Conservation (phyloP, 768 basidiomycete species). For the Russula griseocarnosa region DNA sequence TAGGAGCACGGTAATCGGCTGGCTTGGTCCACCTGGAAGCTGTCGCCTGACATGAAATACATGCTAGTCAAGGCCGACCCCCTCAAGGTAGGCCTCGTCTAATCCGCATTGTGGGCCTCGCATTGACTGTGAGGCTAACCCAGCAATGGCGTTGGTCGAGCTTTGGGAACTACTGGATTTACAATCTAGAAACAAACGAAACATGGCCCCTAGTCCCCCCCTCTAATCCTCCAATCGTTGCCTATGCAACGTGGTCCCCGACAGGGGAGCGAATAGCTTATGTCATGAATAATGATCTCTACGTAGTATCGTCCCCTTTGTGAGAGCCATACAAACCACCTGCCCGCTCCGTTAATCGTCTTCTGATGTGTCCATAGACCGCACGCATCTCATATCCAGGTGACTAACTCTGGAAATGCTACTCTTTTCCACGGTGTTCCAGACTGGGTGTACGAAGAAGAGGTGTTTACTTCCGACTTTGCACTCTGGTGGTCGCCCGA, state of each 20-base stretch:
- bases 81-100: constrained; percentile 51
- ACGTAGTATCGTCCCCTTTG: constrained; percentile 66
- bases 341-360: constrained; percentile 4
- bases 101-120: constrained; percentile 25
- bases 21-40: constrained; percentile 60
- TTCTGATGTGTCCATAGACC: constrained; percentile 32
- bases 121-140: constrained; percentile 9
- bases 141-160: constrained; percentile 95
- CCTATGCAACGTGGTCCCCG: constrained; percentile 87
- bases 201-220: constrained; percentile 73
- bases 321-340: constrained; percentile 36
- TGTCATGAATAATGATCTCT: constrained; percentile 86
- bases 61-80: constrained; percentile 75
- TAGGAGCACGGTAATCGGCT: constrained; percentile 57
- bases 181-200: constrained; percentile 61
- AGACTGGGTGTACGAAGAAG: constrained; percentile 98
- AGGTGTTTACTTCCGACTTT: constrained; percentile 67
- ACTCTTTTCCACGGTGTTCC: constrained; percentile 92
- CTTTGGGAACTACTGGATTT: constrained; percentile 91
- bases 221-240: constrained; percentile 61
- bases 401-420: constrained; percentile 77
- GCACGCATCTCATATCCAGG: constrained; percentile 53
- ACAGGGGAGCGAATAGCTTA: constrained; percentile 80
- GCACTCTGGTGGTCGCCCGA: constrained; percentile 93
- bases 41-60: constrained; percentile 90